A percentile compares a stretch with the other conserved stretches of the same genome.
Evolutionary conservation across 371 early-diverging fungal species (phyloP).

Genomic region (Dichotomocladium elegans): DNA sequence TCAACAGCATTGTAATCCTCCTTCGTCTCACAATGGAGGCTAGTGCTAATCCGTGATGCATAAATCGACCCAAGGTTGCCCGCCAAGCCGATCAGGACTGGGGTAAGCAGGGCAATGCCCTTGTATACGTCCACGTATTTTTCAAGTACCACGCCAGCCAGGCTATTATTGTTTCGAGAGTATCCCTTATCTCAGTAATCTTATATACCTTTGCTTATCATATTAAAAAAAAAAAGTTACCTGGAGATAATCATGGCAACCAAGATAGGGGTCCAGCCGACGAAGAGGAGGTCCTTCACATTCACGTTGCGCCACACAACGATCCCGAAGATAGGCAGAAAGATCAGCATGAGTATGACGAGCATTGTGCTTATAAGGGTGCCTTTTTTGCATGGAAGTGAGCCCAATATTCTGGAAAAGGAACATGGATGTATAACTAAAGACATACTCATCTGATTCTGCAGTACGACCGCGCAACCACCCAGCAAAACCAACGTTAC

Average conservation of each 20-base stretch:
- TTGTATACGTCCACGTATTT: conserved; percentile 65
- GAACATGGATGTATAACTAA: too few relatives aligned
- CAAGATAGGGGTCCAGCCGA: conserved; percentile 77
- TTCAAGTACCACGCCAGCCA: conserved; percentile 79
- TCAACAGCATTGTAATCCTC: conserved; percentile 56
- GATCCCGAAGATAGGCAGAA: conserved; percentile 54
- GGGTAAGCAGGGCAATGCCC: conserved; percentile 74
- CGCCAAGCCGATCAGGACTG: conserved; percentile 71
- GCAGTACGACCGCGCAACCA: conserved; percentile 45
- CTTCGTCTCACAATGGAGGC: conserved; percentile 57
- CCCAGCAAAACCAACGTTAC: conserved; percentile 57
- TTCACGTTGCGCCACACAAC: conserved; percentile 57
- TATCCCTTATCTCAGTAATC: background rate
- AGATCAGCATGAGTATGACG: conserved; percentile 34
- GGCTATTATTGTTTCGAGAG: conserved; percentile 12
- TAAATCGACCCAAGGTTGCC: conserved; percentile 85
- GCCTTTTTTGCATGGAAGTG: too few relatives aligned
- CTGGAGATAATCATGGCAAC: conserved; percentile 78
- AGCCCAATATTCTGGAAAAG: too few relatives aligned
- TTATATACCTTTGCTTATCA: background rate
- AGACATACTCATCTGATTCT: conserved; percentile 40
- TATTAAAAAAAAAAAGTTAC: too few relatives aligned
- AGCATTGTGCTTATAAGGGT: conserved; percentile 48
- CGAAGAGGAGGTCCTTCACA: conserved; percentile 59
- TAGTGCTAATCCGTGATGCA: conserved; percentile 77